Base-by-base conservation (phyloP, 805 yeast species). In the Kodamaea kaohsiungensis region DNA sequence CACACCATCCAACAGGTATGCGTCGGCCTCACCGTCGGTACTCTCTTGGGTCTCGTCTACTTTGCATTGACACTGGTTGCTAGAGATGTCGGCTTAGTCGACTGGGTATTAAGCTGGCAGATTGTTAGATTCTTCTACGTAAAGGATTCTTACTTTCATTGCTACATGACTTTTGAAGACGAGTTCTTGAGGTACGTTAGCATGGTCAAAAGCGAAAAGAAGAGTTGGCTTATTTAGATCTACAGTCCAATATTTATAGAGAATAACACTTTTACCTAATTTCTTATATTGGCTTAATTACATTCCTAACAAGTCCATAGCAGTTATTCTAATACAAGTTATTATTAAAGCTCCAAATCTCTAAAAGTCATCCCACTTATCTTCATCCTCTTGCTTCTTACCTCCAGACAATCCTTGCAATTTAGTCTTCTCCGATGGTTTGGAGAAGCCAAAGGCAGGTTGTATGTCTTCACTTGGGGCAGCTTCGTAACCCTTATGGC, bases 1-100 rank as follows among this genome's bases (percentile, higher is more conserved):
- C 99, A 93, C 70, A 80, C 89, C 17, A 51, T 72, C 15, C 73
- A 73, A 18, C 99, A 95, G 69, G 95, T 92, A 1, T 46, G 79
- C 9, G 88, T 87, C 6, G 99, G 99, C 0, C 69, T 80, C 2
- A 56, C 78, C 7, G 67, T 88, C 6, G 98, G 99, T 0, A 60
- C 73, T 0, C 61, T 80, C 0, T 62, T 84, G 7, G 96, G 95
- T 0, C 59, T 82, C 5, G 56, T 67, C 0, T 91, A 87, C 73
- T 88, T 82, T 62, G 56, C 79, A 3, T 65, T 78, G 1, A 79
- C 82, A 3, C 72, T 83, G 0, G 54, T 86, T 6, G 69, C 82
- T 4, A 78, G 97, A 57, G 89, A 85, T 53, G 60, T 82, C 15
- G 96, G 96, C 0, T 52, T 91, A 0, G 73, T 88, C 5, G 84